A percentile compares a stretch with the other conserved stretches of the same genome.
Conservation (phyloP, 352 stramenopile species). For the Phytophthora pistaciae region DNA sequence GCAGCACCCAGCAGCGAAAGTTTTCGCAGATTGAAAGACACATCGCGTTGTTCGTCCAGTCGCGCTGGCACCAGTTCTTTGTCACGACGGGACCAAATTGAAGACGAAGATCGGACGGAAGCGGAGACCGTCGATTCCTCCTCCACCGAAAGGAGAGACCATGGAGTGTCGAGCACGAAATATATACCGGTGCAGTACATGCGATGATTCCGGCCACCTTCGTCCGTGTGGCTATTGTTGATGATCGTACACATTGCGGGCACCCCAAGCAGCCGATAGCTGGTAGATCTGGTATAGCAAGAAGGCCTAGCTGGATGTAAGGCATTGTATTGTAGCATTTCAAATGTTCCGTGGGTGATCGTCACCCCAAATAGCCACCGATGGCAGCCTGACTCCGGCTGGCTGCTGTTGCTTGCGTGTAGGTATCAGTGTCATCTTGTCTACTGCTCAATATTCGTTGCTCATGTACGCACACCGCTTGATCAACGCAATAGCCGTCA, state of each 20-base stretch:
- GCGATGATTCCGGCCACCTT: slow-evolving; percentile 3
- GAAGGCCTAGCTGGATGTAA: neutral
- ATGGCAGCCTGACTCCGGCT: slow-evolving; percentile 2
- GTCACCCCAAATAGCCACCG: neutral
- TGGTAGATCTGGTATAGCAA: neutral
- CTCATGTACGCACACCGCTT: slow-evolving; percentile 6
- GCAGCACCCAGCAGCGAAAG: neutral
- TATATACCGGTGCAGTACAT: neutral
- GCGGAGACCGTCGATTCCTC: slow-evolving; percentile 14
- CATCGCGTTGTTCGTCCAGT: slow-evolving; percentile 32
- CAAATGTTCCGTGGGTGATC: neutral
- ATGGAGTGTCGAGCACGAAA: slow-evolving; percentile 10
- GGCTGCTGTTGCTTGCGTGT: slow-evolving; percentile 4
- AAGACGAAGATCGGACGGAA: slow-evolving; percentile 8
- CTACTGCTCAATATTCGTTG: slow-evolving; percentile 9
- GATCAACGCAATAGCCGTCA: neutral
- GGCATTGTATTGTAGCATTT: neutral
- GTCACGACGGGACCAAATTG: slow-evolving; percentile 2
- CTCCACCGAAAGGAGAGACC: slow-evolving; percentile 11
- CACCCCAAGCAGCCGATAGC: slow-evolving; percentile 7
- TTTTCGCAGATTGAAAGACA: slow-evolving; percentile 24
- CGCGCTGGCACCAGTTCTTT: slow-evolving; percentile 10
- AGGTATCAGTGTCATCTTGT: slow-evolving; percentile 29
- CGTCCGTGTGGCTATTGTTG: neutral
- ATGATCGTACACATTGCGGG: neutral